Evolutionary conservation across 495 filamentous ascomycete genomes (phyloP).

Genomic region (Lophium mytilinum): DNA sequence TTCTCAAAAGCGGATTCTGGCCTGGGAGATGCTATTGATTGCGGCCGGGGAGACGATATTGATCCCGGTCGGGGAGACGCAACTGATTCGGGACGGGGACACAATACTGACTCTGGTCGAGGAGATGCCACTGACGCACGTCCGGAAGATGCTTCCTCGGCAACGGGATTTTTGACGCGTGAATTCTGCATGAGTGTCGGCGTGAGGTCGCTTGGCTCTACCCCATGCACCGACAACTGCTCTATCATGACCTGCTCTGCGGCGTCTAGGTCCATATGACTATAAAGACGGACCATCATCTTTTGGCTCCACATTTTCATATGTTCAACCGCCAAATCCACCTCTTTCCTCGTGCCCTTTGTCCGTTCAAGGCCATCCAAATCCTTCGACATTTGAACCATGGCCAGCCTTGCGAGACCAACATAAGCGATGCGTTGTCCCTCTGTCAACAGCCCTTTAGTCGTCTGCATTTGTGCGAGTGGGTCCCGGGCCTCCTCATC

Average conservation of each 20-base stretch:
- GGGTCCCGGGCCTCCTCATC: conserved; percentile 77
- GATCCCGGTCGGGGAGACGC: conserved; percentile 2
- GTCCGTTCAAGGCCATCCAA: conserved; percentile 45
- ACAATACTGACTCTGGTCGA: background rate
- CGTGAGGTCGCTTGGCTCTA: conserved; percentile 73
- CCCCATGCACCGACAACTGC: conserved; percentile 86
- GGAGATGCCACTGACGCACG: conserved; percentile 1
- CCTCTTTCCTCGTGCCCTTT: conserved; percentile 56
- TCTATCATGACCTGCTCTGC: conserved; percentile 98
- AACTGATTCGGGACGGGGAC: conserved; percentile 1
- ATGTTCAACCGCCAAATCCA: conserved; percentile 60
- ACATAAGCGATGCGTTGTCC: conserved; percentile 96
- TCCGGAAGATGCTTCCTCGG: conserved; percentile 33
- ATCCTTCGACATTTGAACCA: conserved; percentile 67
- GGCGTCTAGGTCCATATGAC: conserved; percentile 90
- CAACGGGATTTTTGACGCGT: conserved; percentile 88
- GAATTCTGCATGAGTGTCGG: conserved; percentile 86
- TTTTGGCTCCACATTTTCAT: conserved; percentile 95
- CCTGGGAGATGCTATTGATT: conserved; percentile 12
- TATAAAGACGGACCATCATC: conserved; percentile 89
- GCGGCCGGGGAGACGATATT: background rate
- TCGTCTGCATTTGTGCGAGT: conserved; percentile 85
- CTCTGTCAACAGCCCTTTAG: conserved; percentile 90
- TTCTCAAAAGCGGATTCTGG: conserved; percentile 5
- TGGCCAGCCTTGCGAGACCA: conserved; percentile 70